Base-by-base conservation (phyloP, 345 rosid species). In the Citropsis articulata region DNA sequence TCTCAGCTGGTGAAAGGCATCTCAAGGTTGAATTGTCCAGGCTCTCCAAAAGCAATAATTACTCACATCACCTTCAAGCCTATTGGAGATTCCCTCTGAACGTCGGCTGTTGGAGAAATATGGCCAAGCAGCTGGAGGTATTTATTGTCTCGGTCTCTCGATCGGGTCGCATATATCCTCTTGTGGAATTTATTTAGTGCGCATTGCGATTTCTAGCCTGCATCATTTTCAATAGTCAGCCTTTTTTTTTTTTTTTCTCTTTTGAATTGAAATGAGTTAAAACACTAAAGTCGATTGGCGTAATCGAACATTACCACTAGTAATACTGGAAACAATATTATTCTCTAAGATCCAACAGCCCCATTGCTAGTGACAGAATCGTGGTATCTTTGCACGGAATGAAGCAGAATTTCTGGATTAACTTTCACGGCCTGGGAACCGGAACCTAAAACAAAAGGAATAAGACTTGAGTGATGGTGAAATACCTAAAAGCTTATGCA, bases 201-300 rank as follows among this genome's bases (percentile, higher is more conserved):
- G 25, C 48, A 74, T 31, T 31, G 33, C 21, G 53, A 48, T 6
- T 22, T 59, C 35, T 76, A 71, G 53, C 45, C 76, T 73, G 77
- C 57, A 38, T 25, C 66, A 14, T 53, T 18, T n/a, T 6, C 56
- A 14, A 21, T 28, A 38, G 13, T 66, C 36, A 30, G 72, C 66
- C 4, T 21, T 38, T 14, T 42, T 48, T 7, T 21, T 38, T 14
- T 42, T 48, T n/a, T 40, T 9, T 40, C 2, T 9, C 14, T 38
- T 61, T 18, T 42, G 63, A 33, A 21, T 55, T 71, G n/a, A 16
- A 31, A 55, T 2, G 48, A 71, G 21, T 21, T 28, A 19, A 30
- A 21, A 8, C 4, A 36, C 50, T 61, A 8, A 21, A 45, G 61
- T 71, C 45, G 5, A 27, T 30, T 18, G 62, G 42, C 19, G 30